Conservation (phyloP, 2,329 filamentous ascomycete species). For the Monilinia polystroma region DNA sequence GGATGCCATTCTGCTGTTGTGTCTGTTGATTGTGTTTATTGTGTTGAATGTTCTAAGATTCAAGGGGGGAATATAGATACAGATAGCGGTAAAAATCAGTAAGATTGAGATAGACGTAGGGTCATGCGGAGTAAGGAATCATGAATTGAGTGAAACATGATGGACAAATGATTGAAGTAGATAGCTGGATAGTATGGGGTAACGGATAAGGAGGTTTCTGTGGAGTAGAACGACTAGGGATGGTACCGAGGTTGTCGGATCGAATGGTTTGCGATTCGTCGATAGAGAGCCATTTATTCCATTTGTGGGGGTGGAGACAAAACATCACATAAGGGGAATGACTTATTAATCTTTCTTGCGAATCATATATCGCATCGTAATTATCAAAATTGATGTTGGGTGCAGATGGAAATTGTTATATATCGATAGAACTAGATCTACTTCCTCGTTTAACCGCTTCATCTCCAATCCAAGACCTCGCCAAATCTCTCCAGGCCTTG, state of each 20-base stretch:
- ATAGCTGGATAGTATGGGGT: conserved; percentile 5
- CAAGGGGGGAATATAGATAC: background rate
- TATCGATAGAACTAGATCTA: too few relatives aligned
- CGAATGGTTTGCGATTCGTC: conserved; percentile 4
- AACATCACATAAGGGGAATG: too few relatives aligned
- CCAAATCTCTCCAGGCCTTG: too few relatives aligned
- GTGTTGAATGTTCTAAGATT: background rate
- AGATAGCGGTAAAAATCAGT: background rate
- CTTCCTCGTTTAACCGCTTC: background rate
- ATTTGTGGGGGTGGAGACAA: background rate
- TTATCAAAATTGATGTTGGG: too few relatives aligned
- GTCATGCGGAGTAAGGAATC: background rate
- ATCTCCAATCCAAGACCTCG: background rate
- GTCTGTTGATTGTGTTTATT: background rate
- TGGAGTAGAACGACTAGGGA: conserved; percentile 6
- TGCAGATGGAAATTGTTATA: too few relatives aligned
- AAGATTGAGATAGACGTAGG: background rate
- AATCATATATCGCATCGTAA: too few relatives aligned
- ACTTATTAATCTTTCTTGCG: too few relatives aligned
- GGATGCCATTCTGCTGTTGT: conserved; percentile 8
- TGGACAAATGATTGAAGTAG: background rate
- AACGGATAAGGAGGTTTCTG: background rate
- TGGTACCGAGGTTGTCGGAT: conserved; percentile 15
- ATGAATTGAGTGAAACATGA: background rate
- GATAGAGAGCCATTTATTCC: background rate